Conservation (phyloP, 345 rosid genomes). For the Alliaria petiolata region DNA sequence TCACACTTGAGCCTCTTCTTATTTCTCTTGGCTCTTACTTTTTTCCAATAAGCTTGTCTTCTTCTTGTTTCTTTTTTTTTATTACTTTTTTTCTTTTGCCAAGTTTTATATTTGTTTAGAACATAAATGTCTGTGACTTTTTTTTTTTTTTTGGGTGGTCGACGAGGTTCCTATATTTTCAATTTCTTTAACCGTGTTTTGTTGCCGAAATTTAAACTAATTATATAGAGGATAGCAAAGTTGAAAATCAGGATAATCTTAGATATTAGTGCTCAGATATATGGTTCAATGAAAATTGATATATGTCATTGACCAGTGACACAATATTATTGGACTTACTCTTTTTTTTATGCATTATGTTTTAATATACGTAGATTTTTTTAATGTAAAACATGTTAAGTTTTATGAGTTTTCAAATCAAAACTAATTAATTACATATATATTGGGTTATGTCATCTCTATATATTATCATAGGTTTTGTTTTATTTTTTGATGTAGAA, state of each 20-base stretch:
- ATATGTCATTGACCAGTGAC: not conserved
- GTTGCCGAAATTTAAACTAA: not conserved
- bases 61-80: conserved; percentile 6
- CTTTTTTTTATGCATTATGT: not conserved
- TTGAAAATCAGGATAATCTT: not conserved
- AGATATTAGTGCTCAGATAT: not conserved
- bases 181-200: not conserved
- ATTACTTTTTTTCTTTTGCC: not conserved
- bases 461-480: not conserved
- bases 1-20: not conserved
- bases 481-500: not conserved
- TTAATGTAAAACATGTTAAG: not conserved
- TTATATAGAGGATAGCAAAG: not conserved
- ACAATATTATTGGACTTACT: not conserved
- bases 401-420: too few species aligned
- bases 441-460: not conserved
- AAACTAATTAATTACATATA: too few species aligned
- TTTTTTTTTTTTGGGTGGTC: not conserved
- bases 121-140: not conserved
- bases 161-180: not conserved
- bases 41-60: not conserved
- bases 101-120: not conserved
- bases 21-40: not conserved
- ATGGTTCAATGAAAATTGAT: not conserved
- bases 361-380: not conserved